Evolutionary conservation across 2,329 filamentous ascomycete genomes (phyloP).

Genomic region (Aspergillus flavus): DNA sequence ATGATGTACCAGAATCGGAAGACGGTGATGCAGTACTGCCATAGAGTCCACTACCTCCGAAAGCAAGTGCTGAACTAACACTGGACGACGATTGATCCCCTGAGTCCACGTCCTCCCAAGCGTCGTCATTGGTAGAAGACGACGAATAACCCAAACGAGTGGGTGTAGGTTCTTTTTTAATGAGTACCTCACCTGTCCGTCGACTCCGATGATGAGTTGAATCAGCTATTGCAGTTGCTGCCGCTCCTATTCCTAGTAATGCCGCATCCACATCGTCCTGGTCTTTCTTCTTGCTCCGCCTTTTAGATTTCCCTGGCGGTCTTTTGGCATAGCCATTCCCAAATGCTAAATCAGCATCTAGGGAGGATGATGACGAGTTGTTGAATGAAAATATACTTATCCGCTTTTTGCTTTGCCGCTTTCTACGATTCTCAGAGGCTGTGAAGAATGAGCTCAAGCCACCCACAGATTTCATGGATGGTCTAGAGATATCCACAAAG

Average conservation of each 20-base stretch:
- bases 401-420: conserved; percentile 49
- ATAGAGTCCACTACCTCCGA: conserved; percentile 53
- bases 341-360: conserved; percentile 70
- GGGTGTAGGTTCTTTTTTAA: conserved; percentile 30
- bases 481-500: conserved; percentile 67
- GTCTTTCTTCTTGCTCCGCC: conserved; percentile 30
- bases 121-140: conserved; percentile 48
- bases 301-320: conserved; percentile 38
- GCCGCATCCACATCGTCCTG: conserved; percentile 46
- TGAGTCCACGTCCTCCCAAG: conserved; percentile 62
- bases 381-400: conserved; percentile 60
- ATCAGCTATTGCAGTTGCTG: conserved; percentile 50
- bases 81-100: conserved; percentile 56
- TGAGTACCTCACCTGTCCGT: conserved; percentile 39
- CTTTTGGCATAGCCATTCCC: conserved; percentile 57
- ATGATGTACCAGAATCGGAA: conserved; percentile 58
- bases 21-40: conserved; percentile 56
- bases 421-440: conserved; percentile 57
- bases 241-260: conserved; percentile 51
- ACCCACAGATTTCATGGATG: conserved; percentile 51
- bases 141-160: conserved; percentile 30
- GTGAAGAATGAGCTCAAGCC: conserved; percentile 66
- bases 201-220: conserved; percentile 37
- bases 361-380: conserved; percentile 68
- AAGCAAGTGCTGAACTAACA: conserved; percentile 62